Conservation (phyloP, 495 filamentous ascomycete species). For the Hypoxylon subgilvum region DNA sequence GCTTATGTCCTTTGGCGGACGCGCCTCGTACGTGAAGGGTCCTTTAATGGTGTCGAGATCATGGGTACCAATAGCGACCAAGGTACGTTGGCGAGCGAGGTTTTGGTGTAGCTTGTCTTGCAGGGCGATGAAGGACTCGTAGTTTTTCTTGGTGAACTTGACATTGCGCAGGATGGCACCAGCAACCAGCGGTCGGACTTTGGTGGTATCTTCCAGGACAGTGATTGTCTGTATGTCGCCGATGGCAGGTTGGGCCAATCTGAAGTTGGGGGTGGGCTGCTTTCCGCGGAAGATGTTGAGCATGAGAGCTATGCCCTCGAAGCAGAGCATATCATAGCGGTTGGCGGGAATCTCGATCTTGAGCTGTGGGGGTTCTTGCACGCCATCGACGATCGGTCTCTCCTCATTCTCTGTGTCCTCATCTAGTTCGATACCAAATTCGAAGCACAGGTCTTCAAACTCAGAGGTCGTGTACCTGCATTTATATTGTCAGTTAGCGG, state of each 20-base stretch:
- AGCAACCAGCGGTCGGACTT: constrained; percentile 84
- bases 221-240: constrained; percentile 79
- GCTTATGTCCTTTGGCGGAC: constrained; percentile 87
- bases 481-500: constrained; percentile 15
- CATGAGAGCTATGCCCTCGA: constrained; percentile 95
- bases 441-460: constrained; percentile 97
- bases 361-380: constrained; percentile 87
- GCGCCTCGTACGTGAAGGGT: constrained; percentile 95
- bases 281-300: constrained; percentile 91
- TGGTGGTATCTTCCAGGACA: constrained; percentile 77
- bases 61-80: constrained; percentile 96
- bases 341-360: constrained; percentile 99
- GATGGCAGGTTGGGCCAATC: constrained; percentile 69
- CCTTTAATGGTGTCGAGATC: constrained; percentile 92
- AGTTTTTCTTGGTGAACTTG: constrained; percentile 86
- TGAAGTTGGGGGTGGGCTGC: constrained; percentile 75
- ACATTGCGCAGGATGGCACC: constrained; percentile 86
- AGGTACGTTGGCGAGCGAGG: constrained; percentile 85
- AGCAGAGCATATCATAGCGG: constrained; percentile 98
- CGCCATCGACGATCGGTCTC: constrained; percentile 74
- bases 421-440: constrained; percentile 97
- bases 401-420: constrained; percentile 85
- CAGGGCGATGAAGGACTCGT: constrained; percentile 96
- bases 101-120: constrained; percentile 99
- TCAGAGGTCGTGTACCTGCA: constrained; percentile 84